These are phyloP conservation scores for Rubus idaeus DNA, from an alignment of 306 rosid genomes.

Conservation along the genomic window DNA sequence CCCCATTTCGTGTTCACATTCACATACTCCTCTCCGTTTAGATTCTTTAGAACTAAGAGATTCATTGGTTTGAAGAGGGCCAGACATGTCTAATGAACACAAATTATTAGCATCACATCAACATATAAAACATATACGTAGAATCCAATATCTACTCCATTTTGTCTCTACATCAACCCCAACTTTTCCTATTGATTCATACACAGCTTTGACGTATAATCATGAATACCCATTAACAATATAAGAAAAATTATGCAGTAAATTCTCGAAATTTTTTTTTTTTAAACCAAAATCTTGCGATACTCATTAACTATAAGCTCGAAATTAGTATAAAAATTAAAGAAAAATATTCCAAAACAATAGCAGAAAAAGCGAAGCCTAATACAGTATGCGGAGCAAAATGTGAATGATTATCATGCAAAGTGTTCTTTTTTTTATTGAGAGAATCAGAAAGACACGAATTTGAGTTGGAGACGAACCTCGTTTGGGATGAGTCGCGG, in stretches of 20 bases:
- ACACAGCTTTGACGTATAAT: neutral
- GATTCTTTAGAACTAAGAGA: neutral
- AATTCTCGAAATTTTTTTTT: neutral
- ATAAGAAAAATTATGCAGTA: neutral
- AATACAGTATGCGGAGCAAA: neutral
- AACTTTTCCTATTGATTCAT: neutral
- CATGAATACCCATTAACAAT: neutral
- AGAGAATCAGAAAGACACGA: neutral
- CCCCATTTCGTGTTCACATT: conserved; percentile 1
- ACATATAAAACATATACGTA: neutral
- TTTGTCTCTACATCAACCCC: neutral
- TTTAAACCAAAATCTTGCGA: neutral
- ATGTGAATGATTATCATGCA: neutral
- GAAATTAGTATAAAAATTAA: neutral
- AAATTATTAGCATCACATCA: neutral
- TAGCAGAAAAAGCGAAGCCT: neutral
- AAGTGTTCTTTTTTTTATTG: neutral
- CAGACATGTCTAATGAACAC: neutral
- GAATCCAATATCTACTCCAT: neutral
- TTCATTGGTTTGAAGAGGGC: neutral
- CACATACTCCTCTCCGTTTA: neutral
- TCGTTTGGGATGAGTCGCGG: neutral
- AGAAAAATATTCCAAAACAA: neutral
- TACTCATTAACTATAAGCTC: neutral
- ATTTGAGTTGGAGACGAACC: neutral